These are phyloP conservation scores for Stenogyne calaminthoides DNA, from an alignment of 305 asterid genomes.

Conservation along the genomic window DNA sequence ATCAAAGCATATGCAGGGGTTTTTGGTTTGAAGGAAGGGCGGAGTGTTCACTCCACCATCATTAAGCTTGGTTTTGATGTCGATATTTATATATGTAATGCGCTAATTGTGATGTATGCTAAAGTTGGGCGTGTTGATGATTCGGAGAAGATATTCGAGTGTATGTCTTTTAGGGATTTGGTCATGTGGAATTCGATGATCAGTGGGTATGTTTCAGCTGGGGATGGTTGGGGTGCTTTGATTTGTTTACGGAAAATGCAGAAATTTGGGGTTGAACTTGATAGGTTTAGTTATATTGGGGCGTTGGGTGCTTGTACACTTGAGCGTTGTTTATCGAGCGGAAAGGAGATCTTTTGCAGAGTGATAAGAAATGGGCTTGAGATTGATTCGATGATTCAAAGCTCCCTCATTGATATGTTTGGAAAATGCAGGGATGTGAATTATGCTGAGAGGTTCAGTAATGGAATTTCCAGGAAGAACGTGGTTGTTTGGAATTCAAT, in stretches of 20 bases:
- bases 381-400: conserved; percentile 57
- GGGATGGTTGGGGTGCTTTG: conserved; percentile 49
- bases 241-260: conserved; percentile 48
- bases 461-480: conserved; percentile 39
- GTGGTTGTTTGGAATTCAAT: conserved; percentile 61
- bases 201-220: conserved; percentile 50
- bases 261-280: conserved; percentile 37
- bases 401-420: conserved; percentile 64
- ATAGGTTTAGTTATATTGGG: conserved; percentile 50
- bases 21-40: conserved; percentile 47
- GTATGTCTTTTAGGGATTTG: conserved; percentile 53
- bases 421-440: conserved; percentile 57
- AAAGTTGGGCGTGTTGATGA: conserved; percentile 46
- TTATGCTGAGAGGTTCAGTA: conserved; percentile 50
- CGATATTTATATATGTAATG: conserved; percentile 59
- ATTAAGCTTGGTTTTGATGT: conserved; percentile 56
- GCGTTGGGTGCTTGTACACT: conserved; percentile 55
- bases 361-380: conserved; percentile 48
- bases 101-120: conserved; percentile 62
- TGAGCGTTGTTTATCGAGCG: conserved; percentile 36
- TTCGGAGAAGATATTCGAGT: conserved; percentile 50
- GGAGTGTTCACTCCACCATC: conserved; percentile 46
- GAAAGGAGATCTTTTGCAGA: conserved; percentile 60
- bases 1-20: conserved; percentile 55
- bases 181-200: conserved; percentile 80